Percentiles rank a stretch among this genome's conserved stretches.
Evolutionary conservation across 108 stramenopile genomes (phyloP).

Genomic region (Skeletonema menzelii): DNA sequence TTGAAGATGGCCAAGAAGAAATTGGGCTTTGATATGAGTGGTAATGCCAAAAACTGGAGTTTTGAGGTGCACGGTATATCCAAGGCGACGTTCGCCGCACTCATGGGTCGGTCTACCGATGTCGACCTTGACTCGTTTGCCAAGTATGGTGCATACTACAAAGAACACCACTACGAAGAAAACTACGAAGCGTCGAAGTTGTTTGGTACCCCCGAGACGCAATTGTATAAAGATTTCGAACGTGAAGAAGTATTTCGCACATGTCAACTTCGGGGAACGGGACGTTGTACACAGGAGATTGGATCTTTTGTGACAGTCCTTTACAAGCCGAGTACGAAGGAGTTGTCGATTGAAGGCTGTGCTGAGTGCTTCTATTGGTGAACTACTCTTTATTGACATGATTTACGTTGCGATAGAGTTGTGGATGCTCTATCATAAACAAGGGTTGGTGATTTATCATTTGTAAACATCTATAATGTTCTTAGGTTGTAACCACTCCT

Average conservation of each 20-base stretch:
- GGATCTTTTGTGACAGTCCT: neutral
- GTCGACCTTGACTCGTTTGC: conserved; percentile 6
- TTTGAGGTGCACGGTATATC: neutral
- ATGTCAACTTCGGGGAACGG: no score
- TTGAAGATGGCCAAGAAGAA: neutral
- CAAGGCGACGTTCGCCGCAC: conserved; percentile 8
- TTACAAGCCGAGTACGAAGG: conserved; percentile 6
- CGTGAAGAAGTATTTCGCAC: neutral
- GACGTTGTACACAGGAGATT: conserved; percentile 1
- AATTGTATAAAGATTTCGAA: conserved; percentile 2
- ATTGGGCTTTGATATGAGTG: conserved; percentile 1
- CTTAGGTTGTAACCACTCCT: no score
- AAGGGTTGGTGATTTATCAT: no score
- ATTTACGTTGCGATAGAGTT: no score
- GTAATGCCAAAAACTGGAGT: neutral
- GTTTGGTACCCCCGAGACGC: neutral
- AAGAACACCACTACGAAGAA: neutral
- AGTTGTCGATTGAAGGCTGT: neutral
- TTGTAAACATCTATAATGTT: no score
- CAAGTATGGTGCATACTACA: conserved; percentile 16
- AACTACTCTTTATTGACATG: no score
- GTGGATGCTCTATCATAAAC: no score
- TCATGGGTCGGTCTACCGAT: conserved; percentile 11
- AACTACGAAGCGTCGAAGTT: neutral
- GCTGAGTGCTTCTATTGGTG: no score